Evolutionary conservation across 768 basidiomycete genomes (phyloP), one percentile per base, ranked within the genome.

Genomic region (Asterophora parasitica): DNA sequence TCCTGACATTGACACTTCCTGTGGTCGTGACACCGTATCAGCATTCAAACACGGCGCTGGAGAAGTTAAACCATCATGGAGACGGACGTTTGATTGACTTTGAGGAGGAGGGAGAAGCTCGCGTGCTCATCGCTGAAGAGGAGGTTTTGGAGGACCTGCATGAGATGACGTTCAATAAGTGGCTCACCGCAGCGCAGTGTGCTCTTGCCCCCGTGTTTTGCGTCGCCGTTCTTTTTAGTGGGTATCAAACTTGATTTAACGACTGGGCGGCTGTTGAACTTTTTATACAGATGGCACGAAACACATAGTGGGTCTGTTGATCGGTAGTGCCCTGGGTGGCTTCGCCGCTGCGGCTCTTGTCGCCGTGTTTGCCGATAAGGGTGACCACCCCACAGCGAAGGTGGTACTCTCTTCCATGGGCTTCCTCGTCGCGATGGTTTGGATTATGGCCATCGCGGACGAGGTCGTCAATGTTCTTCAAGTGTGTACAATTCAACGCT

Each of bases 391-490:
- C 4, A 59, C 76, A 11, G 74, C 79, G 38, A 76, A 81, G 48
- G 74, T 92, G 66, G 74, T 78, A 8, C 77, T 93, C 8, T 95
- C 92, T 60, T 85, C 83, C 17, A 84, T 94, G 75, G 95, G 96
- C 0, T 99, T 99, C 68, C 63, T 84, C 16, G 85, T 95, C 20
- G 77, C 92, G 2, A 80, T 97, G 51, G 83, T 97, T 7, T 99
- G 96, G 95, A 97, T 99, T 57, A 94, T 97, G 82, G 92, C 88
- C 5, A 93, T 98, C 40, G 93, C 94, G 1, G 93, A 96, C 62
- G 94, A 97, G 63, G 92, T 95, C 2, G 92, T 98, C 26, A 78
- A 86, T 40, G 84, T 97, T 9, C 76, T 98, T 8, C 83, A 87
- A 72, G 94, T 94, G 37, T 48, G 77, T 55, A 4, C 1, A 8